Conservation (phyloP, 23 red algal genomes). For the Gracilaria gracilis region DNA sequence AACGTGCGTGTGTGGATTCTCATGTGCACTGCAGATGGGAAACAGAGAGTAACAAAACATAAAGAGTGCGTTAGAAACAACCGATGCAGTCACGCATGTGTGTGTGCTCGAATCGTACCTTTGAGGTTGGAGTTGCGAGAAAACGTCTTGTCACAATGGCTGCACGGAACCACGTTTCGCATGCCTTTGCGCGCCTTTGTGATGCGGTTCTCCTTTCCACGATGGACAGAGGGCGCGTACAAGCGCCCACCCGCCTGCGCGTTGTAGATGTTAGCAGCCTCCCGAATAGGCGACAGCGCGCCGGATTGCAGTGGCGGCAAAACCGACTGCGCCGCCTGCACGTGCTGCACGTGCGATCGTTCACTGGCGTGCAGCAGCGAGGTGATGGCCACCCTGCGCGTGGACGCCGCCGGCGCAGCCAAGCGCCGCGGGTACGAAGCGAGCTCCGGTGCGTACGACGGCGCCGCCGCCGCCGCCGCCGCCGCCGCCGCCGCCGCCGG, state of each 20-base stretch:
- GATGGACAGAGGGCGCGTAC: neutral
- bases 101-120: neutral
- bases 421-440: too few species aligned
- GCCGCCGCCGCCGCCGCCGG: too few species aligned
- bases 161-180: constrained; percentile 22
- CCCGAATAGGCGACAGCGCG: neutral
- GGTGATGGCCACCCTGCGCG: neutral
- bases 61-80: too few species aligned
- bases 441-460: too few species aligned
- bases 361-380: neutral
- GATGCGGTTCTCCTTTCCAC: constrained; percentile 15
- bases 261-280: neutral
- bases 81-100: too few species aligned
- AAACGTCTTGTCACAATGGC: constrained; percentile 17
- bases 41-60: too few species aligned
- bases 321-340: neutral
- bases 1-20: constrained; percentile 25
- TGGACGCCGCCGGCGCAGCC: neutral
- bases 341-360: neutral
- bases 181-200: neutral
- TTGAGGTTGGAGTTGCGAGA: constrained; percentile 40
- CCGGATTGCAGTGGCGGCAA: neutral
- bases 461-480: too few species aligned
- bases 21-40: constrained; percentile 12
- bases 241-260: neutral